Base-by-base conservation (phyloP, 73 alveolate species). In the Durusdinium trenchii region DNA sequence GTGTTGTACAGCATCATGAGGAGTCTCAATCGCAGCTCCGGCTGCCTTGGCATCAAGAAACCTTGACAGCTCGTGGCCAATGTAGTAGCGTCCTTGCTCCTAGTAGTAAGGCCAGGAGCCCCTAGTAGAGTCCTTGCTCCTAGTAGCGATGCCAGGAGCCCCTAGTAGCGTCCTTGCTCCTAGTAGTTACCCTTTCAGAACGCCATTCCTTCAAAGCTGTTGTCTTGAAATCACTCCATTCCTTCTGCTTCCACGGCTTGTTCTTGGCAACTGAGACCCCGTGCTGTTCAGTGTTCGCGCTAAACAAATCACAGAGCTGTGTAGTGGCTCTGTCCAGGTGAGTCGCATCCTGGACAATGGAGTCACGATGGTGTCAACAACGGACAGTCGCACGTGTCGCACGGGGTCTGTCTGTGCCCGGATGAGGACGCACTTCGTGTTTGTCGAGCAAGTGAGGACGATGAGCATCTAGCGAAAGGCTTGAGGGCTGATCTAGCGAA, bases 1-100 rank as follows among this genome's bases (percentile, higher is more conserved):
- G 99, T 93, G 99, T 93, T 93, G 99, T 93, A 93, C 60, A 93
- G 93, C 99, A 93, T 93, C 99, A 93, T 93, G 83, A 93, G 45
- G 28, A 93, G 92, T 93, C 99, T 48, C 52, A 93, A 43, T 46
- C 99, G 78, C 85, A 93, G 61, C 95, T 86, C 95, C 9, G 95
- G 95, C 82, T 86, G 95, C 79, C 83, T 54, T 32, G 60, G 10
- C 23, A n/a, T n/a, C n/a, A n/a, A n/a, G n/a, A 16, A 16, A 60
- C 16, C n/a, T 60, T 16, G 73, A 16, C 73, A 20, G n/a, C 73
- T 28, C 16, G 73, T 28, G n/a, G 28, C 73, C 16, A 28, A 60
- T 28, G 73, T 60, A 60, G 73, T 28, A 20, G n/a, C n/a, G n/a
- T n/a, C n/a, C n/a, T n/a, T n/a, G n/a, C n/a, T n/a, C n/a, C n/a